Evolutionary conservation across 169 alveolate species (phyloP).

Genomic region (Cytauxzoon felis): DNA sequence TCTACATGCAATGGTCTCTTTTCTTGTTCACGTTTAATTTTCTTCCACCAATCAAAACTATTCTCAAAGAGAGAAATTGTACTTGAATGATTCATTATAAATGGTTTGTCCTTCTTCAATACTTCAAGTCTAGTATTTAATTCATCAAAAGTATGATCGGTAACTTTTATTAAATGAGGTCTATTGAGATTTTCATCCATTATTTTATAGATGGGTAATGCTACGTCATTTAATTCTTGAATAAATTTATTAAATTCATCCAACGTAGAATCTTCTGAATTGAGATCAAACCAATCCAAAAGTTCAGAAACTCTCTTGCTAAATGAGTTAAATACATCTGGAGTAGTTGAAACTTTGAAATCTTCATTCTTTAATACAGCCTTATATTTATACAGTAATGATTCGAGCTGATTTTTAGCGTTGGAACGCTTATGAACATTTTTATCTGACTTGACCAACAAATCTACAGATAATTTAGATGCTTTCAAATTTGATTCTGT

Average conservation of each 20-base stretch:
- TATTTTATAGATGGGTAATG: conserved; percentile 28
- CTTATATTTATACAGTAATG: conserved; percentile 51
- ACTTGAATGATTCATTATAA: conserved; percentile 5
- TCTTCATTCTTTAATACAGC: conserved; percentile 17
- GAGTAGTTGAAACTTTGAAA: conserved; percentile 48
- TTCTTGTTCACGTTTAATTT: conserved; percentile 38
- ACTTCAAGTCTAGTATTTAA: conserved; percentile 11
- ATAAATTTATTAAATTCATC: conserved; percentile 30
- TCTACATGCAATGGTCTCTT: conserved; percentile 27
- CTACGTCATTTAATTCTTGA: conserved; percentile 22
- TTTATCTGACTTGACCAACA: conserved; percentile 10
- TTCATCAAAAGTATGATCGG: conserved; percentile 16
- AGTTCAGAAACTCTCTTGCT: background rate
- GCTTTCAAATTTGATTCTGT: conserved; percentile 27
- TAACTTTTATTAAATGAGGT: conserved; percentile 16
- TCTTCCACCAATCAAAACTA: conserved; percentile 48
- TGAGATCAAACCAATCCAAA: conserved; percentile 53
- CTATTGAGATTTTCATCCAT: conserved; percentile 40
- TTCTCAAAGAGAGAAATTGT: conserved; percentile 11
- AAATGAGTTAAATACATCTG: background rate
- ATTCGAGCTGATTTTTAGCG: conserved; percentile 35
- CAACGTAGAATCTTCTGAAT: conserved; percentile 38
- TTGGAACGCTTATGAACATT: conserved; percentile 10
- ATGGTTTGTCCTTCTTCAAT: conserved; percentile 40
- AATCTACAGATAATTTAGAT: conserved; percentile 3